phyloP scores from a whole-genome alignment of 2,329 filamentous ascomycete species.

The Exserohilum rostratum region DNA sequence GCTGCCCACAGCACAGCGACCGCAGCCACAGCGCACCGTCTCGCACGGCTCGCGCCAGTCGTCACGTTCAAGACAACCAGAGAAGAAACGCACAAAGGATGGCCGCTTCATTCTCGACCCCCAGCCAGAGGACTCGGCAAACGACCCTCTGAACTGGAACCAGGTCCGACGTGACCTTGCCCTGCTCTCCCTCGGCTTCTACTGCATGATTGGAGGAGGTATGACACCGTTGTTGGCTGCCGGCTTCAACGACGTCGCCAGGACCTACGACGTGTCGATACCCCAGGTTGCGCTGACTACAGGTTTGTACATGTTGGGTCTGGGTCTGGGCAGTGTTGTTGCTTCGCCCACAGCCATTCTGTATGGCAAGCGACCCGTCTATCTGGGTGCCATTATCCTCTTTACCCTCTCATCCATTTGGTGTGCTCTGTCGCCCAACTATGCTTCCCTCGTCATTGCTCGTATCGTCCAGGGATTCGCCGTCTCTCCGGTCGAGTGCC shows the following conservation, averaged over 20 bases:
- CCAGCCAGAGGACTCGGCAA: slow-evolving; percentile 86
- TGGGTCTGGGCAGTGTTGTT: slow-evolving; percentile 83
- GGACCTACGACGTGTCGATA: slow-evolving; percentile 68
- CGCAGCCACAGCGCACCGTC: slow-evolving; percentile 19
- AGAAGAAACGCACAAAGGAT: slow-evolving; percentile 78
- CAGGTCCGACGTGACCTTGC: slow-evolving; percentile 79
- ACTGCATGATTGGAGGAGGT: slow-evolving; percentile 90
- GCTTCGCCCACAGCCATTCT: slow-evolving; percentile 90
- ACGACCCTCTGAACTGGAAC: slow-evolving; percentile 94
- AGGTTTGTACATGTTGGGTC: slow-evolving; percentile 90
- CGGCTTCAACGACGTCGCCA: slow-evolving; percentile 81
- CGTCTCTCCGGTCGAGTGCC: slow-evolving; percentile 87
- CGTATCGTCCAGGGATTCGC: slow-evolving; percentile 87
- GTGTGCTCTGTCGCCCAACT: slow-evolving; percentile 85
- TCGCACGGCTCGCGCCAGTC: slow-evolving; percentile 32
- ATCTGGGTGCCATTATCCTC: slow-evolving; percentile 76
- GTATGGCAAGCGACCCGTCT: slow-evolving; percentile 89
- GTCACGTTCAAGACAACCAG: slow-evolving; percentile 31
- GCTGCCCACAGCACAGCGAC: slow-evolving; percentile 43
- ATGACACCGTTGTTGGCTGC: slow-evolving; percentile 91
- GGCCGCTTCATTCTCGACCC: slow-evolving; percentile 87
- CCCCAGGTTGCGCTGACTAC: slow-evolving; percentile 84
- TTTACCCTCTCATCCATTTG: slow-evolving; percentile 80
- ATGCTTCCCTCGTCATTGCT: slow-evolving; percentile 77
- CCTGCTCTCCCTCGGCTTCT: slow-evolving; percentile 82